phyloP scores from a whole-genome alignment of 352 stramenopile genomes.

The Globisporangium spiculum region DNA sequence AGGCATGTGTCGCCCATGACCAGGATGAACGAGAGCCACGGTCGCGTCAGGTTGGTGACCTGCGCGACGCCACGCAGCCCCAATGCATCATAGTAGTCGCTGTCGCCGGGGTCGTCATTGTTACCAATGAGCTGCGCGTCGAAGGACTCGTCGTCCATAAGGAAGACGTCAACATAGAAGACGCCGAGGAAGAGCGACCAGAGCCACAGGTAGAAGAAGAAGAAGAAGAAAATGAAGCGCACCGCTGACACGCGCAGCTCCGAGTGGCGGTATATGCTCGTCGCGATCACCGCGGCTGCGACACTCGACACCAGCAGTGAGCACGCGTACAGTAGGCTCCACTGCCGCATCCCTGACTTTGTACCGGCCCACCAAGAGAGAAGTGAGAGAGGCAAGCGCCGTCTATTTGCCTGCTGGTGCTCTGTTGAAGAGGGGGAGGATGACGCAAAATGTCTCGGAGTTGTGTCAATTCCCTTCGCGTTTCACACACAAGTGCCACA shows the following conservation, averaged over 20 bases:
- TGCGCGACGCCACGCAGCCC: conserved; percentile 39
- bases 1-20: conserved; percentile 41
- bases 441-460: not conserved
- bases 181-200: conserved; percentile 52
- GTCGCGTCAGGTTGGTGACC: conserved; percentile 30
- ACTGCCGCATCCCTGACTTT: conserved; percentile 26
- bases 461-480: not conserved
- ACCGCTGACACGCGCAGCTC: conserved; percentile 41
- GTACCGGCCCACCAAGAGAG: not conserved
- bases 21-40: conserved; percentile 38
- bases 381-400: not conserved
- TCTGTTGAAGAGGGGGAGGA: not conserved
- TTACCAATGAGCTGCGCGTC: conserved; percentile 9
- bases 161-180: conserved; percentile 42
- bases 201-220: conserved; percentile 58
- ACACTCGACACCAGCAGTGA: conserved; percentile 39
- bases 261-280: conserved; percentile 31
- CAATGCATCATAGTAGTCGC: conserved; percentile 38
- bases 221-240: conserved; percentile 48
- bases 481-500: not conserved
- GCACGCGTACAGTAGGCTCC: conserved; percentile 42
- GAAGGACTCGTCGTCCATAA: conserved; percentile 20
- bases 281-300: conserved; percentile 36
- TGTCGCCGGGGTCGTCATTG: conserved; percentile 1
- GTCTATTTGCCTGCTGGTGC: not conserved